A percentile compares a stretch with the other conserved stretches of the same genome.
These are phyloP conservation scores for Globisporangium abappressorium DNA, from an alignment of 352 stramenopile species.

Conservation along the genomic window DNA sequence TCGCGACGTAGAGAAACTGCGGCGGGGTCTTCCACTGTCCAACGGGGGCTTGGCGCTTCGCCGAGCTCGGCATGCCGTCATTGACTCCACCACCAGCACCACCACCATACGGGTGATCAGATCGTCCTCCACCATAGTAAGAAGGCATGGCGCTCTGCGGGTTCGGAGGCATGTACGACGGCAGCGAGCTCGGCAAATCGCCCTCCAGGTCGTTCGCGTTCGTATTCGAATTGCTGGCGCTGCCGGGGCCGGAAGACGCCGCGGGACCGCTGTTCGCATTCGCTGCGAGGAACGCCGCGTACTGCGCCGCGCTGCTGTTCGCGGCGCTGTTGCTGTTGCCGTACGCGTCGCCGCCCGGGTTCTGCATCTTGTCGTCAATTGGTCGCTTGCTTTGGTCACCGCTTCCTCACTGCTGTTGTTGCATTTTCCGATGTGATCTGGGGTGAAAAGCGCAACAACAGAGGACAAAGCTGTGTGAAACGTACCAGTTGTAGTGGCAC, in stretches of 20 bases:
- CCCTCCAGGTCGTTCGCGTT: slow-evolving; percentile 32
- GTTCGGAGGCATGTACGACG: slow-evolving; percentile 60
- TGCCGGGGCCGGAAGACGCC: background rate
- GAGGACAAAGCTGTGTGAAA: background rate
- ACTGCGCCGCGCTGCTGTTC: slow-evolving; percentile 13
- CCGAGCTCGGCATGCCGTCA: slow-evolving; percentile 19
- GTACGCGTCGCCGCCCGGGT: slow-evolving; percentile 12
- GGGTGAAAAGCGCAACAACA: background rate
- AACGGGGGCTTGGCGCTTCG: slow-evolving; percentile 45
- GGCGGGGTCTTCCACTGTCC: slow-evolving; percentile 65
- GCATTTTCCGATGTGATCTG: background rate
- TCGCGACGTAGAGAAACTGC: slow-evolving; percentile 44
- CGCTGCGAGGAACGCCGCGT: slow-evolving; percentile 14
- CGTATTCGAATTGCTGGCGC: background rate
- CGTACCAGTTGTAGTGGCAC: slow-evolving; percentile 5
- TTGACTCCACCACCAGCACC: background rate
- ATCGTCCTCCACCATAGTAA: slow-evolving; percentile 31
- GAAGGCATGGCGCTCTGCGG: slow-evolving; percentile 12
- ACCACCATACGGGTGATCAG: background rate
- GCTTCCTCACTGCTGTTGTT: background rate
- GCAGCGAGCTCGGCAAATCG: slow-evolving; percentile 70
- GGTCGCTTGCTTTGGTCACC: background rate
- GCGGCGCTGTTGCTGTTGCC: slow-evolving; percentile 13
- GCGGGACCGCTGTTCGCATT: slow-evolving; percentile 4
- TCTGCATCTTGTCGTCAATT: slow-evolving; percentile 19